These are phyloP conservation scores for Mimosa bimucronata DNA, from an alignment of 306 rosid genomes.

Conservation along the genomic window DNA sequence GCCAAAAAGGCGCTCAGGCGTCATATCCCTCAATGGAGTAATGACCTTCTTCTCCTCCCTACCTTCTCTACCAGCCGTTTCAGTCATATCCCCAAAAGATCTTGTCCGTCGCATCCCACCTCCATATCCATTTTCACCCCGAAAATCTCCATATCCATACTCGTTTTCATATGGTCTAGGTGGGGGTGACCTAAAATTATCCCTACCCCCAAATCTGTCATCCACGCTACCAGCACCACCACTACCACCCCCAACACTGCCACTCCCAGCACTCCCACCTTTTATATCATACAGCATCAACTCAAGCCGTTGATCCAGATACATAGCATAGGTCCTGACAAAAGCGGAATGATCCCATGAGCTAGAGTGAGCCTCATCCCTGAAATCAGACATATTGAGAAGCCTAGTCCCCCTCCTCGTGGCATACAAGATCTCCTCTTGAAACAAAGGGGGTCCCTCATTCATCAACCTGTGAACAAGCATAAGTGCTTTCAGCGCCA, in stretches of 20 bases:
- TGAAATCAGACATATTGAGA: slow-evolving; percentile 82
- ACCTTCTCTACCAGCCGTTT: slow-evolving; percentile 47
- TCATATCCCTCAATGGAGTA: slow-evolving; percentile 92
- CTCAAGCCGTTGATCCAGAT: slow-evolving; percentile 89
- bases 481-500: slow-evolving; percentile 79
- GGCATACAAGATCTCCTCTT: slow-evolving; percentile 88
- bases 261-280: slow-evolving; percentile 29
- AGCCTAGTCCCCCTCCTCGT: slow-evolving; percentile 92
- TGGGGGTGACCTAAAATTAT: slow-evolving; percentile 82
- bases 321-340: slow-evolving; percentile 86
- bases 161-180: slow-evolving; percentile 68
- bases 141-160: slow-evolving; percentile 59
- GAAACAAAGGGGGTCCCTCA: slow-evolving; percentile 78
- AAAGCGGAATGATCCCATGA: slow-evolving; percentile 98
- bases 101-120: slow-evolving; percentile 80
- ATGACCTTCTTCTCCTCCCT: slow-evolving; percentile 51
- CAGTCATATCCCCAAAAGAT: slow-evolving; percentile 85
- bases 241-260: slow-evolving; percentile 24
- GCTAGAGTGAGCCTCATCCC: slow-evolving; percentile 95
- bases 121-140: slow-evolving; percentile 57
- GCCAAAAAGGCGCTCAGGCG: slow-evolving; percentile 78
- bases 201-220: slow-evolving; percentile 62
- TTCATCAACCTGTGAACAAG: slow-evolving; percentile 80
- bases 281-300: slow-evolving; percentile 69
- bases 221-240: slow-evolving; percentile 38